These are phyloP conservation scores for Saussurea involucrata DNA, from an alignment of 129 eudicot species.

Conservation along the genomic window DNA sequence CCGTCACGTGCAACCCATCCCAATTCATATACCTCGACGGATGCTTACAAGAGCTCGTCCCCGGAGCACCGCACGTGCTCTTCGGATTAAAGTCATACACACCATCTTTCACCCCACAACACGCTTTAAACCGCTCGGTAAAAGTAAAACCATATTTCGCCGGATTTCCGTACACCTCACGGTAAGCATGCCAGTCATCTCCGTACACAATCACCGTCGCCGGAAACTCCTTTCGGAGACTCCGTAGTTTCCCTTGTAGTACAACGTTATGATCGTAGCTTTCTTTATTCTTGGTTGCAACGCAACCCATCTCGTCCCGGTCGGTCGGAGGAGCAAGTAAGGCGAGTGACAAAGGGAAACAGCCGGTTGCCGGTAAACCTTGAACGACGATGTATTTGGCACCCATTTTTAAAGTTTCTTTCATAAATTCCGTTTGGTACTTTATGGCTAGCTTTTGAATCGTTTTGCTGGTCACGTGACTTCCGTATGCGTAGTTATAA, in stretches of 20 bases:
- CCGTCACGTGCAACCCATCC: conserved; percentile 44
- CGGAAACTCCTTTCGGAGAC: conserved; percentile 14
- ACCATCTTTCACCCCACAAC: conserved; percentile 26
- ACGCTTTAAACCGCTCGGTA: conserved; percentile 25
- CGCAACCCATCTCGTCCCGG: conserved; percentile 31
- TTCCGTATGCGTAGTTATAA: conserved; percentile 18
- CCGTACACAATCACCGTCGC: conserved; percentile 27
- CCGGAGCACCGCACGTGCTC: conserved; percentile 26
- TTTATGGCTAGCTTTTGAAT: conserved; percentile 27
- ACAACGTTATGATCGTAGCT: conserved; percentile 26
- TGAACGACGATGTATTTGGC: conserved; percentile 40
- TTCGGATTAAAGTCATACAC: neutral
- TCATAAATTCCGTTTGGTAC: conserved; percentile 4
- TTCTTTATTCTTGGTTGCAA: conserved; percentile 19
- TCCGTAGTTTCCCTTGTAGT: conserved; percentile 8
- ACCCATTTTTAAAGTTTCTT: conserved; percentile 27
- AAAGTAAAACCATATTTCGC: conserved; percentile 30
- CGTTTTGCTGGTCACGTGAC: conserved; percentile 6
- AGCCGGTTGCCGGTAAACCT: conserved; percentile 36
- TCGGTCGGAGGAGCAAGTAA: neutral
- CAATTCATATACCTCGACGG: conserved; percentile 29
- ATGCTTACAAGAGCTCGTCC: conserved; percentile 21
- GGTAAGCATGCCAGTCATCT: conserved; percentile 30
- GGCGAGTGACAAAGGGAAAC: conserved; percentile 15
- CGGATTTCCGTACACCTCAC: conserved; percentile 13